Conservation (phyloP, 441 rosid genomes). For the Aquilaria agallochum region DNA sequence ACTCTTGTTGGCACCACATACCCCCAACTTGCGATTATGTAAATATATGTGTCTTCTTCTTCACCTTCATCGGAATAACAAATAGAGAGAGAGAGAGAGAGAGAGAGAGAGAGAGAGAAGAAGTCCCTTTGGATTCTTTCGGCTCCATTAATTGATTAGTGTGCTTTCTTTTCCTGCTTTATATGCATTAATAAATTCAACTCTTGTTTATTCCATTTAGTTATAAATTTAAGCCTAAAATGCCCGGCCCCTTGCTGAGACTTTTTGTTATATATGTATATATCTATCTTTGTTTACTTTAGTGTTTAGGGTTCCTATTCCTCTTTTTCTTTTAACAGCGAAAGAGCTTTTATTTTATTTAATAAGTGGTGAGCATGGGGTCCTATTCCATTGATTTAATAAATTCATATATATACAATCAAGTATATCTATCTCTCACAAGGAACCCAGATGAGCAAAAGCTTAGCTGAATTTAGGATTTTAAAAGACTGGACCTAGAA, state of each 20-base stretch:
- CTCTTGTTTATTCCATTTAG: background rate
- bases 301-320: constrained; percentile 6
- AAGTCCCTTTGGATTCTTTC: constrained; percentile 21
- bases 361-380: constrained; percentile 10
- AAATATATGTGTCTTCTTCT: constrained; percentile 9
- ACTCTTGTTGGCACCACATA: constrained; percentile 24
- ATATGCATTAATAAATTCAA: constrained; percentile 1
- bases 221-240: background rate
- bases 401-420: constrained; percentile 5
- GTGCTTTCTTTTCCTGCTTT: constrained; percentile 3
- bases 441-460: constrained; percentile 16
- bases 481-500: background rate
- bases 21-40: constrained; percentile 13
- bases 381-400: constrained; percentile 24
- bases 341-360: constrained; percentile 5
- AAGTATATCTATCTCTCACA: constrained; percentile 1
- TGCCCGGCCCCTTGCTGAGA: constrained; percentile 8
- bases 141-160: constrained; percentile 23
- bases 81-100: too few relatives aligned
- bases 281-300: too few relatives aligned
- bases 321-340: background rate
- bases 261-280: constrained; percentile 6
- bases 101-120: background rate
- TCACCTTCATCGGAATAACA: background rate
- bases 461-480: constrained; percentile 1